phyloP scores from a whole-genome alignment of 1,284 basidiomycete species.

The Erythrobasidium hasegawianum region DNA sequence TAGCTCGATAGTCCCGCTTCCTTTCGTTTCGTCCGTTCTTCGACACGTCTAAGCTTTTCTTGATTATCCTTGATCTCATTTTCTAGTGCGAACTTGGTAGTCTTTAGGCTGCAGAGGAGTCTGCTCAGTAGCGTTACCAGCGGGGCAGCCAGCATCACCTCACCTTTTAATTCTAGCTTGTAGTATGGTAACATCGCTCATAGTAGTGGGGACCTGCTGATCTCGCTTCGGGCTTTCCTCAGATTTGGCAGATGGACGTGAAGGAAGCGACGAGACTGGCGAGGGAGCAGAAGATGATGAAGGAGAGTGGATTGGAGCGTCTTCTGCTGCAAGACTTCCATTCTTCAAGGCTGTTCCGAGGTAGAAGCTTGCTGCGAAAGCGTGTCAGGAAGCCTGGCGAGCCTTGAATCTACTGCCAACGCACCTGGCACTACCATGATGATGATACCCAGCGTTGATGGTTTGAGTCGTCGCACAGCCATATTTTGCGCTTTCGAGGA shows the following conservation, averaged over 20 bases:
- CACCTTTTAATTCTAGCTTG: conserved; percentile 1
- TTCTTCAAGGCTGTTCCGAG: neutral
- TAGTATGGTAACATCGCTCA: neutral
- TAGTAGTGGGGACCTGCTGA: neutral
- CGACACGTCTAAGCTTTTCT: conserved; percentile 20
- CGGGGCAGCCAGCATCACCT: neutral
- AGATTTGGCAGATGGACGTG: neutral
- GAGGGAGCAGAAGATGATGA: neutral
- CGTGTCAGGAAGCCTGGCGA: too few relatives aligned
- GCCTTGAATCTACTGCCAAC: too few relatives aligned
- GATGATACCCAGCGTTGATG: too few relatives aligned
- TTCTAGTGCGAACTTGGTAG: conserved; percentile 3
- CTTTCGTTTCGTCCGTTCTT: conserved; percentile 6
- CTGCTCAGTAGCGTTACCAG: neutral
- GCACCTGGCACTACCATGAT: too few relatives aligned
- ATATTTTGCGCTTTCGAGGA: too few relatives aligned
- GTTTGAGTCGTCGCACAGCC: too few relatives aligned
- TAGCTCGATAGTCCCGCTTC: neutral
- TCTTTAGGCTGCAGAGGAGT: conserved; percentile 13
- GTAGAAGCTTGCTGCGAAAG: conserved; percentile 1
- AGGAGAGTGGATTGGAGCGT: neutral
- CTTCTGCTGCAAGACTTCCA: neutral
- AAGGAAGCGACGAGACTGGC: neutral
- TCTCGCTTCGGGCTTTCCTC: neutral
- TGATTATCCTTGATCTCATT: conserved; percentile 23